Evolutionary conservation across 2,329 filamentous ascomycete genomes (phyloP).

Genomic region (Xylariaceae sp.): DNA sequence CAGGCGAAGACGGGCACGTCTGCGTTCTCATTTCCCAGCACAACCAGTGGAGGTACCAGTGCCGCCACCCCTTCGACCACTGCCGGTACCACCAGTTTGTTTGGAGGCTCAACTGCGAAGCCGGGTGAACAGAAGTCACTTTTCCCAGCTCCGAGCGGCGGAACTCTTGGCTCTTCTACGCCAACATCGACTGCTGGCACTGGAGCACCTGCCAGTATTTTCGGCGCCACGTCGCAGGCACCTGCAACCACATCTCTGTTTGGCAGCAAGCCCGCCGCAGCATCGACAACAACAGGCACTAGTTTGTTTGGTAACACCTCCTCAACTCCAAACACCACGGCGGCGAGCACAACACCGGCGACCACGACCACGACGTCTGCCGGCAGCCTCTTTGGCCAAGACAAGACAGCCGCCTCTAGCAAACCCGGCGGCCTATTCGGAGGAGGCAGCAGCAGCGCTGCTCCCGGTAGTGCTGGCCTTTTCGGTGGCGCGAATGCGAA

Average conservation of each 20-base stretch:
- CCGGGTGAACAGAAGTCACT: conserved; percentile 31
- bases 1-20: conserved; percentile 27
- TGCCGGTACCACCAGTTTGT: conserved; percentile 28
- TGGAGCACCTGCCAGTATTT: conserved; percentile 19
- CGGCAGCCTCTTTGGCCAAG: conserved; percentile 29
- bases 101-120: conserved; percentile 32
- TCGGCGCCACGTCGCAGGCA: conserved; percentile 24
- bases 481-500: conserved; percentile 22
- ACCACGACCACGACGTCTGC: conserved; percentile 23
- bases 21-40: conserved; percentile 39
- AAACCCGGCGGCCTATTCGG: conserved; percentile 26
- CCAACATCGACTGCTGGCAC: conserved; percentile 24
- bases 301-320: conserved; percentile 32
- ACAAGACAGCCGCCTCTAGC: conserved; percentile 22
- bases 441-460: conserved; percentile 15
- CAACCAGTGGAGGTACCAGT: conserved; percentile 21
- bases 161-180: conserved; percentile 23
- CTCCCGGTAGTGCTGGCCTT: conserved; percentile 16
- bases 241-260: conserved; percentile 26
- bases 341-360: conserved; percentile 25
- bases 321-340: conserved; percentile 25
- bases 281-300: conserved; percentile 16
- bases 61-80: conserved; percentile 22
- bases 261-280: conserved; percentile 27
- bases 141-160: conserved; percentile 27